Evolutionary conservation across 164 flowering plant species (phyloP).

Genomic region (Dillenia suffruticosa): DNA sequence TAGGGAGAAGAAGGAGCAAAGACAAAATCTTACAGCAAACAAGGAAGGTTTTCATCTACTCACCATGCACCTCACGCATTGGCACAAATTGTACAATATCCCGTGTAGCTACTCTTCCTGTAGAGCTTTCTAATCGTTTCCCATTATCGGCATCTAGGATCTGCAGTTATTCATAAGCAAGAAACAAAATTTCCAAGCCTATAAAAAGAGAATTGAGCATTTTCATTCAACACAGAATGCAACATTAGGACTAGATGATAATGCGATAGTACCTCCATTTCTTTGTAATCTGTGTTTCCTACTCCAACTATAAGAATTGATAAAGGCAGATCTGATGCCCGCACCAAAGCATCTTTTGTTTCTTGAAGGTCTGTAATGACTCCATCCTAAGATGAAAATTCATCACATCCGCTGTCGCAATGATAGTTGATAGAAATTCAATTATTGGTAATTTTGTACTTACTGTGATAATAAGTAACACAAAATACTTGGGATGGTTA

Average conservation of each 20-base stretch:
- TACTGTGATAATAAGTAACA: constrained; percentile 86
- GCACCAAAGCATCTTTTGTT: constrained; percentile 79
- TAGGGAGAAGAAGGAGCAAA: not conserved
- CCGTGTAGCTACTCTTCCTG: constrained; percentile 78
- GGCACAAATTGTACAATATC: constrained; percentile 91
- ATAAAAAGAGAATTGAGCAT: not conserved
- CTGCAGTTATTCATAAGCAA: constrained; percentile 22
- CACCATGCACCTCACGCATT: constrained; percentile 71
- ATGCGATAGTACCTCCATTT: constrained; percentile 71
- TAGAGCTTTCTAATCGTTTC: constrained; percentile 58
- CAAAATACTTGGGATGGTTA: constrained; percentile 52
- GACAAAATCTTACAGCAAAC: not conserved
- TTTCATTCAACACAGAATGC: not conserved
- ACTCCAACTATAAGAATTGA: constrained; percentile 94
- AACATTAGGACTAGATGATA: not conserved
- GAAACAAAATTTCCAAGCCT: no score
- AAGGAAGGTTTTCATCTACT: constrained; percentile 10
- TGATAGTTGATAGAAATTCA: not conserved
- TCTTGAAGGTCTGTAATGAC: constrained; percentile 80
- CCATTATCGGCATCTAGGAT: constrained; percentile 91
- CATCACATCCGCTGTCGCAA: not conserved
- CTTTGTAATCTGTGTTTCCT: constrained; percentile 77
- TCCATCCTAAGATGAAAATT: constrained; percentile 61
- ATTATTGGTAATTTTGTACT: not conserved
- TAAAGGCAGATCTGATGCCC: constrained; percentile 89